Base-by-base conservation (phyloP, 2,329 filamentous ascomycete genomes). In the Hymenoscyphus salicellus region DNA sequence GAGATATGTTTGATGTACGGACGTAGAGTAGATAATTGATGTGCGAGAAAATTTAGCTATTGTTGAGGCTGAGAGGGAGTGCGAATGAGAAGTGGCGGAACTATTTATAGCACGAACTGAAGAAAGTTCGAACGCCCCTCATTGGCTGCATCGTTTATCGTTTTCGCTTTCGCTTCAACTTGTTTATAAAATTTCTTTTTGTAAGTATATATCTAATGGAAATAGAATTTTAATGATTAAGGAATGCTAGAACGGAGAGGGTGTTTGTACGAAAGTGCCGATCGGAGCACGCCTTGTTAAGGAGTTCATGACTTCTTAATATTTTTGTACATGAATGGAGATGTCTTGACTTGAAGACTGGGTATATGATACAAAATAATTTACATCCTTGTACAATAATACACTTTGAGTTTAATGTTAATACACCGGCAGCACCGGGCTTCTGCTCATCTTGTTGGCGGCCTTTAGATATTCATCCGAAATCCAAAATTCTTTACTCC, bases 281-380 rank as follows among this genome's bases (percentile, higher is more conserved):
- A 16, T 3, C 11, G 4, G 16, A 11, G 11, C 16, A 10, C 28
- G 32, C 26, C 14, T 33, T 57, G 1, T 20, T 6, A 16, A 7
- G 6, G n/a, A 23, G 32, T 17, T 3, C 11, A 14, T 23, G 20
- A 14, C 16, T 38, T 58, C 55, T 36, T n/a, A 17, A 14, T 20
- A n/a, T 33, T 6, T 10, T 20, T 58, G 32, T 20, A 36, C 20
- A 11, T 23, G 55, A 36, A 23, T 58, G 30, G 55, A 58, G 55
- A 58, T 36, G 55, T 36, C 55, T 58, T 16, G 32, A 23, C n/a
- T 38, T 23, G 28, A 57, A 38, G 28, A 58, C 33, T 23, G 32
- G 55, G 55, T 38, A 38, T 58, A 36, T 58, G 30, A 38, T 38
- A 58, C 55, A 58, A 33, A 26, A 58, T 36, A 36, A 5, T 36